phyloP scores from a whole-genome alignment of 768 basidiomycete species.

The Pisolithus microcarpus region DNA sequence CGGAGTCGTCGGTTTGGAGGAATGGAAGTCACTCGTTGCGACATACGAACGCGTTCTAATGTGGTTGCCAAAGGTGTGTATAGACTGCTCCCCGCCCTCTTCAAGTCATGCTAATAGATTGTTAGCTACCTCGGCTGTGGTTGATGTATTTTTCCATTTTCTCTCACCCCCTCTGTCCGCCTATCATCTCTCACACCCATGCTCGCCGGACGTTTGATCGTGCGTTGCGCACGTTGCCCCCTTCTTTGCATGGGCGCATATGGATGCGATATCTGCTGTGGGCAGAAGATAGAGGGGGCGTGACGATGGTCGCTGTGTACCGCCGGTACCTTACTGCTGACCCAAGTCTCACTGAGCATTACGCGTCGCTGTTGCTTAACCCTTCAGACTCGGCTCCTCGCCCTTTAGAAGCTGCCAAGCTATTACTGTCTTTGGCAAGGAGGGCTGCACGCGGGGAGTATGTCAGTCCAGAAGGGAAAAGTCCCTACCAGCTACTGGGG shows the following conservation, averaged over 20 bases:
- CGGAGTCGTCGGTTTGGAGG: constrained; percentile 87
- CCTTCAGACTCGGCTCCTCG: constrained; percentile 55
- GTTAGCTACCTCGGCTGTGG: constrained; percentile 89
- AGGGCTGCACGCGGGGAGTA: constrained; percentile 82
- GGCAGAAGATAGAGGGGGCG: constrained; percentile 78
- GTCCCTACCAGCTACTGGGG: constrained; percentile 87
- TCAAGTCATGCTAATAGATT: constrained; percentile 4
- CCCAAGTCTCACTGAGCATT: constrained; percentile 74
- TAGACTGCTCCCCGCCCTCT: neutral
- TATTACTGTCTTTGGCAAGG: constrained; percentile 75
- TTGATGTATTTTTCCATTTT: constrained; percentile 87
- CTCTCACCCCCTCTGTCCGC: constrained; percentile 82
- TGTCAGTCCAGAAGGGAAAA: constrained; percentile 84
- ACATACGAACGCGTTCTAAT: constrained; percentile 88
- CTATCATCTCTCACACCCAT: constrained; percentile 78
- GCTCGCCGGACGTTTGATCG: constrained; percentile 93
- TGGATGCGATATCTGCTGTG: constrained; percentile 92
- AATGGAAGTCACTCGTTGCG: constrained; percentile 87
- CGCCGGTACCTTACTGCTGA: constrained; percentile 83
- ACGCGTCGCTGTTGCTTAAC: constrained; percentile 59
- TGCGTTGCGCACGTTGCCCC: constrained; percentile 86
- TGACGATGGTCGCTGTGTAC: constrained; percentile 76
- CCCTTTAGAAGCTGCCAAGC: constrained; percentile 90
- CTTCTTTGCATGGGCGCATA: constrained; percentile 83
- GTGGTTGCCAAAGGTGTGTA: constrained; percentile 84